Evolutionary conservation across 768 basidiomycete genomes (phyloP), one percentile per base, ranked within the genome.

Genomic region (Tulasnella sp.): DNA sequence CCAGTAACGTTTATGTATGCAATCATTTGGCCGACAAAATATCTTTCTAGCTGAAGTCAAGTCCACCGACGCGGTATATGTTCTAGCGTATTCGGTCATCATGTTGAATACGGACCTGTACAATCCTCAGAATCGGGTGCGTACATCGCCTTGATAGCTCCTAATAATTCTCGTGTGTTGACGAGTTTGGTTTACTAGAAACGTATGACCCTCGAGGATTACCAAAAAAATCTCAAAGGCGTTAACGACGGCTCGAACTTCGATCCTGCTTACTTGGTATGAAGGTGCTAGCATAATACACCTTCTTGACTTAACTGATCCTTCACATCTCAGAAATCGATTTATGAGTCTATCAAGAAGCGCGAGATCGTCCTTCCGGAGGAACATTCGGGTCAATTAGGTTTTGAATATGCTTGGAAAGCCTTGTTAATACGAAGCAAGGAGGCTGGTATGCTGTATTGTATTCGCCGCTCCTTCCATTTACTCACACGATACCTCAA

Each of bases 321-420:
- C 12, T 25, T 7, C 29, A 12, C 37, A 22, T 54, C 52, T 11
- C 81, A 97, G 96, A 89, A 91, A 85, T 87, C 87, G 64, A 94
- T 99, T 72, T 99, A 94, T 79, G 96, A 99, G 79, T 95, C 93
- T 0, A 97, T 99, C 80, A 90, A 93, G 72, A 96, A 93, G 83
- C 86, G 90, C 58, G 97, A 99, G 84, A 98, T 99, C 74, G 88
- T 99, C 71, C 92, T 99, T 90, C 97, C 97, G 0, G 96, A 98
- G 83, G 97, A 99, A 80, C 97, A 99, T 80, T 93, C 91, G 11
- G 97, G 97, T 1, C 94, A 94, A 81, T 87, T 97, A 67, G 97
- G 97, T 11, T 99, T 99, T 82, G 97, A 99, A 80, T 97, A 97
- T 82, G 97, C 97, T 22, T 99, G 97, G 97, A 98, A 97, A 82